These are phyloP conservation scores for Boletus bicolor DNA, from an alignment of 768 basidiomycete genomes.

Conservation along the genomic window DNA sequence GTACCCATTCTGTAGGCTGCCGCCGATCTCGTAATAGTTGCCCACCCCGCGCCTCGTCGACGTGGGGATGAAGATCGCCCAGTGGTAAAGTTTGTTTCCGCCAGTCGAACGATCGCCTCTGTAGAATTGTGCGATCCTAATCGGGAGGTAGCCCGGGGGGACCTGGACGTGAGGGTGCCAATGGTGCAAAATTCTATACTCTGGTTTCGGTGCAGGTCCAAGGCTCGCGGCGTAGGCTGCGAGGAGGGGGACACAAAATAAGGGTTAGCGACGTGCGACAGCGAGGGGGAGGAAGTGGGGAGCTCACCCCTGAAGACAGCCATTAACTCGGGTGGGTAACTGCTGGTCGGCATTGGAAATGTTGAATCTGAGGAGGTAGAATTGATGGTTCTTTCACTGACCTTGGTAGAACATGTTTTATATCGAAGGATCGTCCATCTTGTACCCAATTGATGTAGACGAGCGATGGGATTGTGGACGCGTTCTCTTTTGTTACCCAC, in stretches of 20 bases:
- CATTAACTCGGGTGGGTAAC: constrained; percentile 9
- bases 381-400: background rate
- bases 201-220: background rate
- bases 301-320: constrained; percentile 4
- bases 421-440: constrained; percentile 2
- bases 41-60: constrained; percentile 17
- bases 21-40: constrained; percentile 20
- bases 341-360: constrained; percentile 3
- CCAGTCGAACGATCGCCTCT: constrained; percentile 2
- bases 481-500: background rate
- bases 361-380: background rate
- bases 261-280: background rate
- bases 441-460: background rate
- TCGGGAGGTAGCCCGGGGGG: constrained; percentile 14
- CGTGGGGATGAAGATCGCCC: constrained; percentile 25
- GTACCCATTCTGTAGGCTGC: constrained; percentile 11
- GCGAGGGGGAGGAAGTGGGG: too few species aligned
- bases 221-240: constrained; percentile 11
- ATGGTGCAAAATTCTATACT: constrained; percentile 11
- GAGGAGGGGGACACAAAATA: background rate
- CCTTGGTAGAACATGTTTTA: constrained; percentile 6
- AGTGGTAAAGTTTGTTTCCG: constrained; percentile 2
- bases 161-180: constrained; percentile 3
- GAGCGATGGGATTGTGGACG: background rate
- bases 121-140: constrained; percentile 15